Evolutionary conservation across 139 green algal species (phyloP).

Genomic region (Chlamydomonas incerta): DNA sequence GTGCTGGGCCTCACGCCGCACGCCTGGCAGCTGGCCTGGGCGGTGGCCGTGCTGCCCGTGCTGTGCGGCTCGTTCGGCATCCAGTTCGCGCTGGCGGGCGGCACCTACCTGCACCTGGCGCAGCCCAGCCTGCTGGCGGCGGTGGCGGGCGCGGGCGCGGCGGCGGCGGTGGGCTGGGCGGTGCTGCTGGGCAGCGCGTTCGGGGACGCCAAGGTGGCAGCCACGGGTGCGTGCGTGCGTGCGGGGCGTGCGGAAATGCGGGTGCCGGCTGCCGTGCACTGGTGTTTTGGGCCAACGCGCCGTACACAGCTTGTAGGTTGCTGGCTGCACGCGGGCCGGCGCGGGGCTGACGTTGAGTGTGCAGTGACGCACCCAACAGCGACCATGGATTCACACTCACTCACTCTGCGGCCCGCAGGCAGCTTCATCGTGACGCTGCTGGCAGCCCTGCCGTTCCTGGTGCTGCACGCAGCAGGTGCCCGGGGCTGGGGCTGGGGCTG

Average conservation of each 20-base stretch:
- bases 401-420: not conserved
- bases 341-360: too few species aligned
- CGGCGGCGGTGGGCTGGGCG: not conserved
- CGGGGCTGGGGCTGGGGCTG: not conserved
- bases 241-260: not conserved
- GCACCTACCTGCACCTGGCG: conserved; percentile 20
- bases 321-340: too few species aligned
- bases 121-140: conserved; percentile 21
- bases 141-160: not conserved
- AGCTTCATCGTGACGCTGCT: conserved; percentile 15
- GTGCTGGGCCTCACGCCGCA: not conserved
- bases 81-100: not conserved
- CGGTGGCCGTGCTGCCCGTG: not conserved
- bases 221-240: not conserved
- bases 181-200: conserved; percentile 22
- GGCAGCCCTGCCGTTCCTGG: not conserved
- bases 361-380: too few species aligned
- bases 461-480: not conserved
- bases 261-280: too few species aligned
- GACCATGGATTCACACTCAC: not conserved
- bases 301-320: too few species aligned
- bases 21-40: conserved; percentile 13
- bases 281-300: too few species aligned
- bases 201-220: not conserved
- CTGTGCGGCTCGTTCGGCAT: not conserved